Conservation (phyloP, 2,329 filamentous ascomycete species). For the Pseudogymnoascus sp. region DNA sequence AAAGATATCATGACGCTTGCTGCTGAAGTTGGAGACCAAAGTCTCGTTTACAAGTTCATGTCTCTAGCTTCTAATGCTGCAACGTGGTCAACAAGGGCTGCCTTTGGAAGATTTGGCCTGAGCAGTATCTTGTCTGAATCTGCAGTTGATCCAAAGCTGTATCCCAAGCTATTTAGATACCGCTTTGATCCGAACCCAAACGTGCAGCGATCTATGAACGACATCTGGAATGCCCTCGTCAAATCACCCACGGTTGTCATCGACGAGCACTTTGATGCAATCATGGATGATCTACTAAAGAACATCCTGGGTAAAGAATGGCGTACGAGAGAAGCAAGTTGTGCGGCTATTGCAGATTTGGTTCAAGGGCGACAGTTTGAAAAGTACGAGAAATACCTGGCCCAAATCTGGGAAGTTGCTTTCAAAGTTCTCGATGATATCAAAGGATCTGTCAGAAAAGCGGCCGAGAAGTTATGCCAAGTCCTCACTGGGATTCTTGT, state of each 20-base stretch:
- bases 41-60: constrained; percentile 98
- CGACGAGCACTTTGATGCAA: constrained; percentile 74
- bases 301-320: constrained; percentile 87
- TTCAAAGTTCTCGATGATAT: constrained; percentile 95
- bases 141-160: constrained; percentile 81
- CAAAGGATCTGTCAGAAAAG: constrained; percentile 76
- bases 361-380: constrained; percentile 69
- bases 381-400: constrained; percentile 76
- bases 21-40: constrained; percentile 93
- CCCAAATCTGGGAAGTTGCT: constrained; percentile 74
- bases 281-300: constrained; percentile 77
- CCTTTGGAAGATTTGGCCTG: constrained; percentile 88
- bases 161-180: constrained; percentile 90
- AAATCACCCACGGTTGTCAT: constrained; percentile 74
- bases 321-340: constrained; percentile 87
- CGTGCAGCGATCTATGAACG: constrained; percentile 90
- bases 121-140: constrained; percentile 88
- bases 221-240: constrained; percentile 94
- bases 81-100: constrained; percentile 94
- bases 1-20: constrained; percentile 94
- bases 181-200: constrained; percentile 91
- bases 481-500: constrained; percentile 78
- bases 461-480: constrained; percentile 75
- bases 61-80: constrained; percentile 90
- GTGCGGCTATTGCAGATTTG: constrained; percentile 79